phyloP scores from a whole-genome alignment of 2,329 filamentous ascomycete genomes.

The Trichoderma gracile region DNA sequence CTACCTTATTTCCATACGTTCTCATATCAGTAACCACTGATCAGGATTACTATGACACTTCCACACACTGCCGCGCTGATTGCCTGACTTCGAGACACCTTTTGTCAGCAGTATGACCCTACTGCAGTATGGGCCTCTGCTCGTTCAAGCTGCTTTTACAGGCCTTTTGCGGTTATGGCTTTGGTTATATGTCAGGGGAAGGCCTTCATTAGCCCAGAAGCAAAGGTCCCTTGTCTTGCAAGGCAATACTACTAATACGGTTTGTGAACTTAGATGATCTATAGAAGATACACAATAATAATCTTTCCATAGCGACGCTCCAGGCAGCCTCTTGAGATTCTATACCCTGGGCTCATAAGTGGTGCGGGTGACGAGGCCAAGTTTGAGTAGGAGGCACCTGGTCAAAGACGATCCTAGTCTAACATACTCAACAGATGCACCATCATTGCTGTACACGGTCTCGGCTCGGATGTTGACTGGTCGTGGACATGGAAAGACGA shows the following conservation, averaged over 20 bases:
- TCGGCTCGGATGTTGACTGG: slow-evolving; percentile 30
- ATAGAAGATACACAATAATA: not conserved
- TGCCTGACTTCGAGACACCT: not conserved
- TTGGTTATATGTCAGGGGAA: not conserved
- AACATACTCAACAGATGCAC: slow-evolving; percentile 12
- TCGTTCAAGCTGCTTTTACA: not conserved
- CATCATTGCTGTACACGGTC: slow-evolving; percentile 31
- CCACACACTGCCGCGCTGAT: no score
- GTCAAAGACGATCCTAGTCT: no score
- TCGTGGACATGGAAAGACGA: slow-evolving; percentile 24
- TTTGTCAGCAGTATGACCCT: not conserved
- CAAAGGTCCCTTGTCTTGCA: no score
- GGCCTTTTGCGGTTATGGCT: not conserved
- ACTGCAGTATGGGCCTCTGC: not conserved
- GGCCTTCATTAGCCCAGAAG: not conserved
- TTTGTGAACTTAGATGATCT: not conserved
- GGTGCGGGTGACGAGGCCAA: not conserved
- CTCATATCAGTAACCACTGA: no score
- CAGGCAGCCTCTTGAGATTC: not conserved
- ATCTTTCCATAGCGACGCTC: not conserved
- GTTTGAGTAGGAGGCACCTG: not conserved
- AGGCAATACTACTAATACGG: not conserved
- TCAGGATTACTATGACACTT: no score
- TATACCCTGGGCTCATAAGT: not conserved
- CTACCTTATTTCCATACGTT: no score